These are phyloP conservation scores for Bathelium albidoporum DNA, from an alignment of 495 filamentous ascomycete genomes.

Conservation along the genomic window DNA sequence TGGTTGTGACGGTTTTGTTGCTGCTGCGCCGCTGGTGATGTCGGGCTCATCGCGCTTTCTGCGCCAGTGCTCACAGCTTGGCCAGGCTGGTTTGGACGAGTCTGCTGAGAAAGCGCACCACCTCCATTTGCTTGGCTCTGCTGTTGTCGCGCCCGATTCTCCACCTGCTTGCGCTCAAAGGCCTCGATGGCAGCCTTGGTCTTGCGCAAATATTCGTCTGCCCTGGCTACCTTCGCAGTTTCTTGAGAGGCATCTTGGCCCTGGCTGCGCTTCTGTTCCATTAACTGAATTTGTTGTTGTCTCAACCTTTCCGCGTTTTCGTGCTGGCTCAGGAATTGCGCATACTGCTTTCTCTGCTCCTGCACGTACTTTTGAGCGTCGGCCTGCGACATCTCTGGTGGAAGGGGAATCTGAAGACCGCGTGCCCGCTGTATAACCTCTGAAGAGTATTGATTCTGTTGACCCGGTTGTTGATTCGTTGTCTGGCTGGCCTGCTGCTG, in stretches of 20 bases:
- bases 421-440: not conserved
- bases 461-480: not conserved
- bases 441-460: not conserved
- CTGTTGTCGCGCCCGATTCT: not conserved
- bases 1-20: slow-evolving; percentile 11
- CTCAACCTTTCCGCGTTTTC: not conserved
- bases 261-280: not conserved
- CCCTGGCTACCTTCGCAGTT: not conserved
- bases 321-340: not conserved
- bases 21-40: slow-evolving; percentile 14
- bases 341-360: not conserved
- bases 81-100: slow-evolving; percentile 16
- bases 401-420: not conserved
- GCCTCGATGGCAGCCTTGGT: not conserved
- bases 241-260: not conserved
- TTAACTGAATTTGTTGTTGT: not conserved
- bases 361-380: not conserved
- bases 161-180: slow-evolving; percentile 1
- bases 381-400: not conserved
- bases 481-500: not conserved
- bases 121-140: not conserved
- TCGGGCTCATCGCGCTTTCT: slow-evolving; percentile 19
- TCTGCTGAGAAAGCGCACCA: slow-evolving; percentile 3
- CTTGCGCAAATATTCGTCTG: not conserved
- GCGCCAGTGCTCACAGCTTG: slow-evolving; percentile 18